Conservation (phyloP, 2,329 filamentous ascomycete species). For the Shiraia sp. region DNA sequence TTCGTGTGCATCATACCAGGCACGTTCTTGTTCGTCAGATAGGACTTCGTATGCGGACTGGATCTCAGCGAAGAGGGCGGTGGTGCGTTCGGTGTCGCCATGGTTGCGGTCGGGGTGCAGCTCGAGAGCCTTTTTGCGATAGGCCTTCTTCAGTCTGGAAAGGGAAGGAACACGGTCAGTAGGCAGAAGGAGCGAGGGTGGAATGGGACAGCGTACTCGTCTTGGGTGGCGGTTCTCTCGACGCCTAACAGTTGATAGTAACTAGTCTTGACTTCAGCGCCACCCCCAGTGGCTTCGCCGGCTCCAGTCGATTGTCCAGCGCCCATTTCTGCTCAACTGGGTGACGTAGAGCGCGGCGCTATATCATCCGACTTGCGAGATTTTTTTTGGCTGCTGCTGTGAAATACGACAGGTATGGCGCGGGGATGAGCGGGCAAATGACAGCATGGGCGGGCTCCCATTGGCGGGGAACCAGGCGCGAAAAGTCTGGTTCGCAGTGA, state of each 20-base stretch:
- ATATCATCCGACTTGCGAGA: constrained; percentile 6
- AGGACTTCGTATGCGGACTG: constrained; percentile 95
- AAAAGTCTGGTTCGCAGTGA: neutral
- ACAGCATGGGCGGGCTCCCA: constrained; percentile 14
- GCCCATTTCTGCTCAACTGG: constrained; percentile 44
- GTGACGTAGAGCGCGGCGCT: constrained; percentile 7
- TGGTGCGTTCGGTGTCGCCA: constrained; percentile 81
- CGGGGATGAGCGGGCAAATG: constrained; percentile 5
- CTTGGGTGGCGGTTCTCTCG: constrained; percentile 72
- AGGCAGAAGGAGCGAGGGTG: neutral
- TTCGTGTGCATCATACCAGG: constrained; percentile 97
- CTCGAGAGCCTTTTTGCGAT: constrained; percentile 86
- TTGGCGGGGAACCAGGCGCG: constrained; percentile 13
- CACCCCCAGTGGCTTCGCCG: constrained; percentile 20
- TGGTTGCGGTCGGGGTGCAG: constrained; percentile 94
- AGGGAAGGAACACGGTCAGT: constrained; percentile 1
- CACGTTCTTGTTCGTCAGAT: constrained; percentile 90
- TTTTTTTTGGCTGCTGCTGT: constrained; percentile 11
- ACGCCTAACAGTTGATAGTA: constrained; percentile 86
- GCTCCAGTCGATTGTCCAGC: constrained; percentile 50
- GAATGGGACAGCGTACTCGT: constrained; percentile 64
- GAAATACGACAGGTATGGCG: constrained; percentile 2
- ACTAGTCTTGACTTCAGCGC: constrained; percentile 64
- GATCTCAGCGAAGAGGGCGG: constrained; percentile 84
- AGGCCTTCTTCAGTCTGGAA: constrained; percentile 85